phyloP scores from a whole-genome alignment of 805 yeast species.

The Ogataea dorogensis region DNA sequence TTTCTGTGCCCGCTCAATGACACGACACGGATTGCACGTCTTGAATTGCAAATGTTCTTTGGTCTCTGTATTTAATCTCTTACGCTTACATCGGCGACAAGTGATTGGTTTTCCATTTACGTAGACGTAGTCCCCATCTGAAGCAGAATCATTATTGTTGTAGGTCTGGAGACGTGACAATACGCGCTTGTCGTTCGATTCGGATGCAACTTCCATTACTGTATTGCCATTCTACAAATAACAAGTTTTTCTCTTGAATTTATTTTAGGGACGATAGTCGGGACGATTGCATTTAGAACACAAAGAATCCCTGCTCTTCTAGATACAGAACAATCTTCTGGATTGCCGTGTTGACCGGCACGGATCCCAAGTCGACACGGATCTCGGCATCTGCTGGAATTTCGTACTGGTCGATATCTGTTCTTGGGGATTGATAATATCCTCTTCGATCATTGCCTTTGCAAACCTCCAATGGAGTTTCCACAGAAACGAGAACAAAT shows the following conservation, averaged over 20 bases:
- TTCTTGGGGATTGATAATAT: constrained; percentile 43
- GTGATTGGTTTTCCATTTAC: constrained; percentile 37
- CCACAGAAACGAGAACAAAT: constrained; percentile 51
- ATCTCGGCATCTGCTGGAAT: constrained; percentile 56
- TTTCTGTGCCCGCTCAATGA: constrained; percentile 47
- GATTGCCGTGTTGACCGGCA: constrained; percentile 65
- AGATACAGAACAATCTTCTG: constrained; percentile 70
- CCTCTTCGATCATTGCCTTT: constrained; percentile 51
- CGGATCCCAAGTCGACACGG: constrained; percentile 50
- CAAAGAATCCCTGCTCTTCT: constrained; percentile 81
- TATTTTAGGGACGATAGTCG: constrained; percentile 13
- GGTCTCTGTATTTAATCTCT: constrained; percentile 54
- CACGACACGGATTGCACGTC: constrained; percentile 58
- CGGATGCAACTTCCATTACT: constrained; percentile 21
- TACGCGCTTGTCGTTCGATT: constrained; percentile 18
- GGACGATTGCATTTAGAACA: constrained; percentile 34
- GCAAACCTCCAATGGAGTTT: constrained; percentile 46
- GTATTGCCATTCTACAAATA: constrained; percentile 8
- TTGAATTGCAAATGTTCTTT: constrained; percentile 55
- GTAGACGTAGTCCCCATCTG: constrained; percentile 21
- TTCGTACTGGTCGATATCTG: constrained; percentile 48
- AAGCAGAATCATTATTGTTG: constrained; percentile 12
- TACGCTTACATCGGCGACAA: constrained; percentile 58
- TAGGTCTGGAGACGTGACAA: constrained; percentile 19
- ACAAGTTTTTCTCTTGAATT: constrained; percentile 1